phyloP scores from a whole-genome alignment of 2,329 filamentous ascomycete species.

The Hypoxylon sp. region DNA sequence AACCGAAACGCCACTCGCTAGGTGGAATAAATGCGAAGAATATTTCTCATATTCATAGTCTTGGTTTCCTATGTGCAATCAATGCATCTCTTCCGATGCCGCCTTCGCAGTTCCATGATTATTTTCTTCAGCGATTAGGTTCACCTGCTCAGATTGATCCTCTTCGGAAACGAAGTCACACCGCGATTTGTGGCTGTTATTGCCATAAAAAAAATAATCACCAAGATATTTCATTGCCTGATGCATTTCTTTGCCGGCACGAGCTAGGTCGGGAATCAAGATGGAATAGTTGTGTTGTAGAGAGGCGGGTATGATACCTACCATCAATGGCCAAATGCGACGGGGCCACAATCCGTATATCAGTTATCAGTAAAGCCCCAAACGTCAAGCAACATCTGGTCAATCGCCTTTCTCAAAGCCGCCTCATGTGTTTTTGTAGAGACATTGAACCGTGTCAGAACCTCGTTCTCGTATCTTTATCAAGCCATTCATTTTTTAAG shows the following conservation, averaged over 20 bases:
- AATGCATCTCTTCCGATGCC: slow-evolving; percentile 28
- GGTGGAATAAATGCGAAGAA: slow-evolving; percentile 1
- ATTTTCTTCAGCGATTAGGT: slow-evolving; percentile 35
- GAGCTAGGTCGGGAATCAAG: slow-evolving; percentile 83
- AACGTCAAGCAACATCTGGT: slow-evolving; percentile 82
- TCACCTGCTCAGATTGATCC: slow-evolving; percentile 43
- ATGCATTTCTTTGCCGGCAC: slow-evolving; percentile 86
- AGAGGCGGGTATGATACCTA: slow-evolving; percentile 80
- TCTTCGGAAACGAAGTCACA: slow-evolving; percentile 48
- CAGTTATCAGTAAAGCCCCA: slow-evolving; percentile 86
- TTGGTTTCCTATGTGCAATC: slow-evolving; percentile 26
- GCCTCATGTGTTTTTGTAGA: slow-evolving; percentile 58
- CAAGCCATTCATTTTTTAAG: slow-evolving; percentile 44
- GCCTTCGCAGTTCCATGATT: slow-evolving; percentile 44
- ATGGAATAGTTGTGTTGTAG: slow-evolving; percentile 79
- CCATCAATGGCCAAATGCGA: slow-evolving; percentile 81
- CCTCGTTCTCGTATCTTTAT: slow-evolving; percentile 77
- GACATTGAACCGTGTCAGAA: slow-evolving; percentile 92
- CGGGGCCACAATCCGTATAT: slow-evolving; percentile 82
- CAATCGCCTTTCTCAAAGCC: slow-evolving; percentile 49
- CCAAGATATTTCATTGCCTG: slow-evolving; percentile 87
- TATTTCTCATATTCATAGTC: background rate
- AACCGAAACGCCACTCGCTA: slow-evolving; percentile 10
- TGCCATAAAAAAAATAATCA: slow-evolving; percentile 79
- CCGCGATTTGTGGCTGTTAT: slow-evolving; percentile 71